Percentiles rank a stretch among this genome's conserved stretches.
These are phyloP conservation scores for Ophiostoma populinum DNA, from an alignment of 2,329 filamentous ascomycete genomes.

Conservation along the genomic window DNA sequence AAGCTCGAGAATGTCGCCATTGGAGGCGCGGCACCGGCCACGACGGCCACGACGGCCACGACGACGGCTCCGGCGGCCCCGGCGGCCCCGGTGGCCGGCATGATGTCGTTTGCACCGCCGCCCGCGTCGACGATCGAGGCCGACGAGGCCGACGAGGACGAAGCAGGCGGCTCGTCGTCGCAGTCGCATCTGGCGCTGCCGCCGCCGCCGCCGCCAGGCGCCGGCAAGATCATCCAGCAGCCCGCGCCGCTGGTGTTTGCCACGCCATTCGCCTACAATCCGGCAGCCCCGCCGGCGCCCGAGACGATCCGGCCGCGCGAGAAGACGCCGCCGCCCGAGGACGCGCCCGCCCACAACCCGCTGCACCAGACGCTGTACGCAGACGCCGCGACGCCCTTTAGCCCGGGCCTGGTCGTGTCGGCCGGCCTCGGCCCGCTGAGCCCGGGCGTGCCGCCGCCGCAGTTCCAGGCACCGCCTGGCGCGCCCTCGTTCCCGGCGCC, in stretches of 20 bases:
- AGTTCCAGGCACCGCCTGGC: slow-evolving; percentile 22
- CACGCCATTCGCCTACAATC: slow-evolving; percentile 58
- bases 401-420: slow-evolving; percentile 31
- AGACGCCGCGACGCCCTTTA: slow-evolving; percentile 36
- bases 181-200: background rate
- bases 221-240: slow-evolving; percentile 14
- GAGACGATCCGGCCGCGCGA: slow-evolving; percentile 56
- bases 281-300: slow-evolving; percentile 58
- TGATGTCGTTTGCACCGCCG: slow-evolving; percentile 23
- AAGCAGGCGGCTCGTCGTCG: background rate
- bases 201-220: slow-evolving; percentile 18
- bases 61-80: slow-evolving; percentile 23
- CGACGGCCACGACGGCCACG: background rate
- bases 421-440: slow-evolving; percentile 26
- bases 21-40: background rate
- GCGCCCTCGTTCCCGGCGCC: slow-evolving; percentile 24
- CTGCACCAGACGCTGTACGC: slow-evolving; percentile 38
- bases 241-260: slow-evolving; percentile 24
- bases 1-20: slow-evolving; percentile 57
- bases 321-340: slow-evolving; percentile 63
- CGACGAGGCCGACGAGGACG: background rate
- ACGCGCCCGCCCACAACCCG: slow-evolving; percentile 38
- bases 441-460: slow-evolving; percentile 20
- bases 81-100: slow-evolving; percentile 22
- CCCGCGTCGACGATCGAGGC: slow-evolving; percentile 13